Percentiles rank a stretch among this genome's conserved stretches.
Conservation (phyloP, 352 stramenopile species). For the Phytophthora chlamydospora region DNA sequence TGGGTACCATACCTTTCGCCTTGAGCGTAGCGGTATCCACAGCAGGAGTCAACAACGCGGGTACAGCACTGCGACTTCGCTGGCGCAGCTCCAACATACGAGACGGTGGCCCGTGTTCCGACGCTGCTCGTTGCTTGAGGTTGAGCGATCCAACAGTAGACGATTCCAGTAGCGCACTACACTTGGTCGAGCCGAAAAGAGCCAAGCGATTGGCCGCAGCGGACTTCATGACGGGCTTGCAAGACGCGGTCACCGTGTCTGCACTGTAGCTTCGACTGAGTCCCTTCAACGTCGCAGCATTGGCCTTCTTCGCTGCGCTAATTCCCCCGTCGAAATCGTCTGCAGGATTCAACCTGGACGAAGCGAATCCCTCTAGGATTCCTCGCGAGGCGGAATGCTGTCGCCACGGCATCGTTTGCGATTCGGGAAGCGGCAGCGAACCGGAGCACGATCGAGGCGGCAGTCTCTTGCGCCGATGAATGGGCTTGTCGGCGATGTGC, state of each 20-base stretch:
- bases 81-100: slow-evolving; percentile 1
- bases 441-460: slow-evolving; percentile 30
- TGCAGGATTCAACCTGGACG: slow-evolving; percentile 2
- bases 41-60: background rate
- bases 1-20: slow-evolving; percentile 5
- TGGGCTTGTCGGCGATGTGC: slow-evolving; percentile 58
- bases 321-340: background rate
- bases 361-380: slow-evolving; percentile 6
- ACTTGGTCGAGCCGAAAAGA: slow-evolving; percentile 35
- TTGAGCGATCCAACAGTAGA: slow-evolving; percentile 1
- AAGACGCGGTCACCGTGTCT: slow-evolving; percentile 15
- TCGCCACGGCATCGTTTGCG: slow-evolving; percentile 24
- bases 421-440: slow-evolving; percentile 27
- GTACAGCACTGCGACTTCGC: slow-evolving; percentile 17
- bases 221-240: slow-evolving; percentile 32
- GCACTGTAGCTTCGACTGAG: slow-evolving; percentile 27
- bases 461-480: slow-evolving; percentile 47
- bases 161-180: slow-evolving; percentile 22
- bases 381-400: slow-evolving; percentile 11
- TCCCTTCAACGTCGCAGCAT: slow-evolving; percentile 29
- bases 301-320: slow-evolving; percentile 19
- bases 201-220: slow-evolving; percentile 26
- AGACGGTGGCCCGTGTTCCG: background rate
- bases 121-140: slow-evolving; percentile 16
- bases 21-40: slow-evolving; percentile 5